Base-by-base conservation (phyloP, 2,329 filamentous ascomycete genomes). In the Metarhizium guizhouense region DNA sequence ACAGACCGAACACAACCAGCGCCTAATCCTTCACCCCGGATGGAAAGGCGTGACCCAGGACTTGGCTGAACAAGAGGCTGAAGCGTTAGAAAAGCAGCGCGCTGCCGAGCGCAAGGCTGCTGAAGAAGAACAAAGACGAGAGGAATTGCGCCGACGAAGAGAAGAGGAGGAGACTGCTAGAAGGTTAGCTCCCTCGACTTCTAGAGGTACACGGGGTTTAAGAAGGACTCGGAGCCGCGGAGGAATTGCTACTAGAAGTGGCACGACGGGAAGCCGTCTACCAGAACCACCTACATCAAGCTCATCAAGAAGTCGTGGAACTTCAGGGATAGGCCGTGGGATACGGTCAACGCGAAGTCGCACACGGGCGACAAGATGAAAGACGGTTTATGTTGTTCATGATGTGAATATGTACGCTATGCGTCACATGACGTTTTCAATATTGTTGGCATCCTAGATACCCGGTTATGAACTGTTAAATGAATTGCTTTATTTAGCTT, bases 1-100 rank as follows among this genome's bases (percentile, higher is more conserved):
- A 6, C 94, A 99, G 71, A 96, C 94, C 4, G 94, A 99, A 72
- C 94, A 99, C 72, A 97, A 95, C 68, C 92, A 97, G 70, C 85
- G 94, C 29, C 77, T 99, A 52, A 86, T 99, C 48, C 79, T 97
- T 49, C 88, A 96, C 66, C 88, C 90, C 2, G 78, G 84, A 57
- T 99, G 93, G 91, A 87, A 93, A 67, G 94, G 94, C 56, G 88
- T 92, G 32, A 88, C 84, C 4, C 85, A 92, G 65, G 94, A 99
- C 72, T 72, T 96, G 43, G 79, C 83, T n/a, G 90, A 95, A 58
- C 82, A 91, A 55, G 93, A 97, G 70, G 86, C 85, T 54, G 93
- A 97, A 68, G 84, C 84, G 3, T 69, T 84, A 13, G 75, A 85
- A 59, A 85, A 83, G 64, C 87, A 89, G 66, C 86, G 90, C 63